Evolutionary conservation across 495 filamentous ascomycete species (phyloP), one percentile per base, ranked within the genome.

Genomic region (Penicillium subrubescens): DNA sequence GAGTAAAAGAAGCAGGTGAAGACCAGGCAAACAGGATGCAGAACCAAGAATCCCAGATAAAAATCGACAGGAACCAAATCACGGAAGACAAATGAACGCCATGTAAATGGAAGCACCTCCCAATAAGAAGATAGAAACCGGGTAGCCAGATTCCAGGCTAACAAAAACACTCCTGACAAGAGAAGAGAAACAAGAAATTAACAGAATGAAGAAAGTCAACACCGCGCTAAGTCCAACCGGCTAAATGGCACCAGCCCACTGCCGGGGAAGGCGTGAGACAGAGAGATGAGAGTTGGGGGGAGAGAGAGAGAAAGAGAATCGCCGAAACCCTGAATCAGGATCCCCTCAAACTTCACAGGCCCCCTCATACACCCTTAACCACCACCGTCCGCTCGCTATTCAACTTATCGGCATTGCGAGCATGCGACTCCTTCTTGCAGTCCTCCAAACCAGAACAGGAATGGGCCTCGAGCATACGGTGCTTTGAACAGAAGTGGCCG

Each of bases 401-500:
- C 73, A 98, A 81, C 83, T 95, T 94, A 70, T 92, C 90, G 62
- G 90, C 90, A 72, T 99, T 99, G 57, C 91, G 87, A 74, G 94
- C 93, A 77, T 96, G 91, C 19, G 89, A 90, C 75, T 96, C 92
- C 82, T 95, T 93, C 86, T 97, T 97, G 85, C 93, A 97, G 79
- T 97, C 90, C 80, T 98, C 96, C 63, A 99, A 81, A n/a, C 93
- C 93, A 62, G 83, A 86, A 79, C 95, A 99, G 74, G 91, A 90
- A 80, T 99, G 95, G 64, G 92, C 89, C 79, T 99, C 95, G 53
- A 98, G 77, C 77, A 98, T 86, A 17, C 95, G 84, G 81, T 99
- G 95, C 81, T 92, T 93, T 57, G 90, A 92, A 81, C 95, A 99
- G 82, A 90, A 98, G 76, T 95, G 90, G 17, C 93, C 93, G 56